Percentiles rank a stretch among this genome's conserved stretches.
Conservation (phyloP, 768 basidiomycete genomes). For the Pisolithus orientalis region DNA sequence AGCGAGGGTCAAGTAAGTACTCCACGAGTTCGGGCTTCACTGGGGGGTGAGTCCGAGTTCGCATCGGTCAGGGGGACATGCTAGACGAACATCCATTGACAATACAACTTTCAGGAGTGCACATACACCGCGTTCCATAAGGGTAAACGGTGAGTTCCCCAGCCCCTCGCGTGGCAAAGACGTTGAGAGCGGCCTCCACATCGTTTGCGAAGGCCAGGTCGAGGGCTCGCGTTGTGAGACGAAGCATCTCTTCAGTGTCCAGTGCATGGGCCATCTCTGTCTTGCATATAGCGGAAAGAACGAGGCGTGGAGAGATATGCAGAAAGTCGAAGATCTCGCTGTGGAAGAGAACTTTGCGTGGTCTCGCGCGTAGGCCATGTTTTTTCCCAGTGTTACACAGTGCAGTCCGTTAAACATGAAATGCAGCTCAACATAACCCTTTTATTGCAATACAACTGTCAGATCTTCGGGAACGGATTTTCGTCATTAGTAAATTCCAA, state of each 20-base stretch:
- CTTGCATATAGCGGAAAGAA: no score
- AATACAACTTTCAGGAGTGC: constrained; percentile 72
- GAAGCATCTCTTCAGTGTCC: constrained; percentile 27
- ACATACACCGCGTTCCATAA: constrained; percentile 64
- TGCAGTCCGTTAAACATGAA: no score
- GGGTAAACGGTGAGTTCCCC: constrained; percentile 61
- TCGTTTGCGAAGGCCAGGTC: constrained; percentile 67
- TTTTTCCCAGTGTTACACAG: no score
- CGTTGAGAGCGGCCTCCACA: constrained; percentile 44
- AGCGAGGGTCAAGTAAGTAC: constrained; percentile 53
- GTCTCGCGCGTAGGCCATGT: no score
- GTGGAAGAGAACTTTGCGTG: no score
- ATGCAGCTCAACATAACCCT: no score
- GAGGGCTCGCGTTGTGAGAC: constrained; percentile 46
- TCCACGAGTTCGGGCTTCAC: constrained; percentile 36
- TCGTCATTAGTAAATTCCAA: no score
- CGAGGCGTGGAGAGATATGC: no score
- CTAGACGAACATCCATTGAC: constrained; percentile 63
- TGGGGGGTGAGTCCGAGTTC: no score
- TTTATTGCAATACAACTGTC: no score
- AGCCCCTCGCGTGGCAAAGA: constrained; percentile 31
- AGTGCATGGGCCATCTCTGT: constrained; percentile 1
- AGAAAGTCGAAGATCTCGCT: no score
- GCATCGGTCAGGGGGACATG: neutral
- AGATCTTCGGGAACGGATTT: no score